Percentiles rank a stretch among this genome's conserved stretches.
phyloP scores from a whole-genome alignment of 2,329 filamentous ascomycete species.

The Paracoccidioides brasiliensis region DNA sequence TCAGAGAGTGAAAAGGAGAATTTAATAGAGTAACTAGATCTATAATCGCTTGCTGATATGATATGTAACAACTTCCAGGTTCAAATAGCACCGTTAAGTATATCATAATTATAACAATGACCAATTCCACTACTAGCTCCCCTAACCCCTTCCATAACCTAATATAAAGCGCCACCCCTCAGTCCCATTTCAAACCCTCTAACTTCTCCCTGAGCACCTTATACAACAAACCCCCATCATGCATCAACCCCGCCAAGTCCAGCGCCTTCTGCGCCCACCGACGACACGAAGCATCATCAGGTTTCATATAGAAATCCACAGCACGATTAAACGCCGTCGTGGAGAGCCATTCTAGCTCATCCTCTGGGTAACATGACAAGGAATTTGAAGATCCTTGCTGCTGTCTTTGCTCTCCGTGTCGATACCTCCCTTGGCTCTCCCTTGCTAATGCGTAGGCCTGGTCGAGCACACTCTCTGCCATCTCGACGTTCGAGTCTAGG shows the following conservation, averaged over 20 bases:
- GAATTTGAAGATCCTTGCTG: constrained; percentile 25
- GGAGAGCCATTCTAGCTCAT: constrained; percentile 47
- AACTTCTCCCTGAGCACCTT: constrained; percentile 18
- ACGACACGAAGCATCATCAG: constrained; percentile 20
- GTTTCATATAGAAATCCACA: constrained; percentile 37
- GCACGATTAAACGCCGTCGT: constrained; percentile 43
- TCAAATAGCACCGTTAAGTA: too few relatives aligned
- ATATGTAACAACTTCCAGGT: too few relatives aligned
- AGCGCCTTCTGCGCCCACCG: constrained; percentile 28
- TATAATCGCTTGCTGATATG: too few relatives aligned
- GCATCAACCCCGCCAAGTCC: constrained; percentile 19
- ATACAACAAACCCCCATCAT: constrained; percentile 15
- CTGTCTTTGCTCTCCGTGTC: constrained; percentile 10
- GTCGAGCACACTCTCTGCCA: constrained; percentile 25
- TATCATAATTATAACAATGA: too few relatives aligned
- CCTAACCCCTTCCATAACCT: neutral
- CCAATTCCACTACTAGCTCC: neutral
- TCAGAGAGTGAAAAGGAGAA: too few relatives aligned
- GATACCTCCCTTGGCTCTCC: constrained; percentile 8
- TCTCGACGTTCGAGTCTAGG: constrained; percentile 31
- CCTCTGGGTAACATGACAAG: constrained; percentile 32
- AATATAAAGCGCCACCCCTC: neutral
- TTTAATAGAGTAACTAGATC: too few relatives aligned
- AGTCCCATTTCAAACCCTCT: constrained; percentile 15
- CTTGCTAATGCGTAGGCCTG: constrained; percentile 19